These are phyloP conservation scores for Solanum aculeatissimum DNA, from an alignment of 305 asterid species.

Conservation along the genomic window DNA sequence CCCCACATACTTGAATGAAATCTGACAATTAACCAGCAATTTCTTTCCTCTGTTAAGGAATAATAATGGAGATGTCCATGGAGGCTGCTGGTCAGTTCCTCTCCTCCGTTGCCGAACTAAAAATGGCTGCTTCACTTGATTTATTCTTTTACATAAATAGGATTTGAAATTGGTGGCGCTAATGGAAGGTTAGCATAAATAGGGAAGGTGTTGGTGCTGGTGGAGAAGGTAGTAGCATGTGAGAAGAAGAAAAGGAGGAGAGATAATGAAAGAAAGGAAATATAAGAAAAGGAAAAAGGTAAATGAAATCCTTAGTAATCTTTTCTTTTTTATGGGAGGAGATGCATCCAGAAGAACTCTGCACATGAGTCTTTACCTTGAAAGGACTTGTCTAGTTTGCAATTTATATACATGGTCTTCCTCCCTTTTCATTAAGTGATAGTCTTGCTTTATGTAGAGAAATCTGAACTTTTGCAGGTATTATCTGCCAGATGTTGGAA, in stretches of 20 bases:
- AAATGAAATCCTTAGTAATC: background rate
- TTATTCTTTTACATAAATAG: background rate
- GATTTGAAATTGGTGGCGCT: background rate
- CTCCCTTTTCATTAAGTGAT: background rate
- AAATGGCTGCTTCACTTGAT: background rate
- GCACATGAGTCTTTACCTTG: background rate
- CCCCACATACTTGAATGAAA: background rate
- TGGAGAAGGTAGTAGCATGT: background rate
- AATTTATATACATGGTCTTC: background rate
- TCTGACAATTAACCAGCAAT: background rate
- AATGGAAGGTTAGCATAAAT: background rate
- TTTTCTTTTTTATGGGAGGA: background rate
- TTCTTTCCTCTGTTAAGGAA: background rate
- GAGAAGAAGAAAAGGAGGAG: background rate
- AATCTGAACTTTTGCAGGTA: constrained; percentile 38
- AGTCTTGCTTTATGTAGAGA: background rate
- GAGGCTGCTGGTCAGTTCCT: background rate
- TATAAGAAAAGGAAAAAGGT: background rate
- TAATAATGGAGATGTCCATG: background rate
- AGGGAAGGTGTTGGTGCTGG: background rate
- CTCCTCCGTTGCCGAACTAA: background rate
- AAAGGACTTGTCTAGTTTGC: background rate
- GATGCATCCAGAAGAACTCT: background rate
- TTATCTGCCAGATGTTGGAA: constrained; percentile 60
- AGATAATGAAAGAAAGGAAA: background rate